Evolutionary conservation across 345 rosid genomes (phyloP).

Genomic region (Heritiera fomes): DNA sequence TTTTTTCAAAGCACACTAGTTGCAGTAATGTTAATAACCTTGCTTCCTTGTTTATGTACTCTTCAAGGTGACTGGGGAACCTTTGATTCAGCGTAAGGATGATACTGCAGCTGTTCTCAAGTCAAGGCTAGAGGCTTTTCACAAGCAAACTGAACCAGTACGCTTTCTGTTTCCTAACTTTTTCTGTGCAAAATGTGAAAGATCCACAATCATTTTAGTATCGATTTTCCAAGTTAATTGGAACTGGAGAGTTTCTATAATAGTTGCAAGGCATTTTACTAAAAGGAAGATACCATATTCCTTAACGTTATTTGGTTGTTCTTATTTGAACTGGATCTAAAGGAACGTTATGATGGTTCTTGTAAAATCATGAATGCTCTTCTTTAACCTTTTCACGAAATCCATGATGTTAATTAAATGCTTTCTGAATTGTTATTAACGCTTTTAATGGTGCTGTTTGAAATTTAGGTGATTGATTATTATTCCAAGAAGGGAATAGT

Average conservation of each 20-base stretch:
- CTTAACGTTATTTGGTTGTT: background rate
- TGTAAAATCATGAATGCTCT: background rate
- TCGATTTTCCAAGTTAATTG: background rate
- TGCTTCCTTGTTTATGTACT: constrained; percentile 5
- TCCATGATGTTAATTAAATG: background rate
- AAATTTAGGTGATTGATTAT: constrained; percentile 75
- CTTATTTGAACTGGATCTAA: background rate
- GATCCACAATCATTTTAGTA: background rate
- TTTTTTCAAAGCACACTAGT: background rate
- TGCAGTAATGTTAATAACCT: constrained; percentile 13
- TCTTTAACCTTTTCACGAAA: background rate
- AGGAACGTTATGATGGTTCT: background rate
- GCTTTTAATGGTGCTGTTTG: background rate
- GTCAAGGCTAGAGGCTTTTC: constrained; percentile 85
- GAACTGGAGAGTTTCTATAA: background rate
- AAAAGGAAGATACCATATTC: background rate
- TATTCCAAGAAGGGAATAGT: constrained; percentile 64
- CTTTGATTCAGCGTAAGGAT: constrained; percentile 85
- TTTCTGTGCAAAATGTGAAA: background rate
- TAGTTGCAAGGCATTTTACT: background rate
- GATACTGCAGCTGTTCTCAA: constrained; percentile 87
- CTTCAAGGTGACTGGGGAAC: constrained; percentile 81
- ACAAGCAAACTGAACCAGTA: constrained; percentile 89
- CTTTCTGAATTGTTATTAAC: background rate
- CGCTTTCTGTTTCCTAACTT: constrained; percentile 4